Percentiles rank a stretch among this genome's conserved stretches.
Conservation (phyloP, 768 basidiomycete species). For the Rhodotorula babjevae region DNA sequence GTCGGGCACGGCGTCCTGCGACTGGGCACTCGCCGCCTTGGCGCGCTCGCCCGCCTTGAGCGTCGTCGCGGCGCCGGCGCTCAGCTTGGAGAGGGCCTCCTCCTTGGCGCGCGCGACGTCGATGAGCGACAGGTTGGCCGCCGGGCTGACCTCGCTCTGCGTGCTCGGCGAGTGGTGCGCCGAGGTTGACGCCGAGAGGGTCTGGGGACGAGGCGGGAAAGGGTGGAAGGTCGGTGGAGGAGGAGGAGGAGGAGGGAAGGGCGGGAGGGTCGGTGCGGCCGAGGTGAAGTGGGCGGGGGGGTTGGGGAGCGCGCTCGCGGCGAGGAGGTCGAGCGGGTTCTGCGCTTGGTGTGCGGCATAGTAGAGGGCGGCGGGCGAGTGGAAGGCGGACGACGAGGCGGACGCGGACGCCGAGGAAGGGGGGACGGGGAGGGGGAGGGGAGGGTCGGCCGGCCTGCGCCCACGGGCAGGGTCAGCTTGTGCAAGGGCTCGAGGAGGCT, state of each 20-base stretch:
- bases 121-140: background rate
- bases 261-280: background rate
- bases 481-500: too few species aligned
- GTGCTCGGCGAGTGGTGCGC: background rate
- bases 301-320: background rate
- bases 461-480: too few species aligned
- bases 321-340: slow-evolving; percentile 3
- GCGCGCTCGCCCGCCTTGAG: background rate
- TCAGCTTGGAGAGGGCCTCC: background rate
- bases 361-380: background rate
- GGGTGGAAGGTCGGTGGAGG: background rate
- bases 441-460: too few species aligned
- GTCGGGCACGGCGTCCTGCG: background rate
- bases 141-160: background rate
- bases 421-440: background rate
- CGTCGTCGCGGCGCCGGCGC: background rate
- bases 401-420: background rate
- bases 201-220: background rate
- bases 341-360: background rate
- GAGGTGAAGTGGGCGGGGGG: background rate
- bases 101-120: slow-evolving; percentile 8
- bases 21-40: background rate
- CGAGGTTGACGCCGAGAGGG: background rate
- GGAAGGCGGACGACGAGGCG: background rate
- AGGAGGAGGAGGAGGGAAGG: background rate